Evolutionary conservation across 768 basidiomycete genomes (phyloP), one percentile per base, ranked within the genome.

Genomic region (Collybia nuda): DNA sequence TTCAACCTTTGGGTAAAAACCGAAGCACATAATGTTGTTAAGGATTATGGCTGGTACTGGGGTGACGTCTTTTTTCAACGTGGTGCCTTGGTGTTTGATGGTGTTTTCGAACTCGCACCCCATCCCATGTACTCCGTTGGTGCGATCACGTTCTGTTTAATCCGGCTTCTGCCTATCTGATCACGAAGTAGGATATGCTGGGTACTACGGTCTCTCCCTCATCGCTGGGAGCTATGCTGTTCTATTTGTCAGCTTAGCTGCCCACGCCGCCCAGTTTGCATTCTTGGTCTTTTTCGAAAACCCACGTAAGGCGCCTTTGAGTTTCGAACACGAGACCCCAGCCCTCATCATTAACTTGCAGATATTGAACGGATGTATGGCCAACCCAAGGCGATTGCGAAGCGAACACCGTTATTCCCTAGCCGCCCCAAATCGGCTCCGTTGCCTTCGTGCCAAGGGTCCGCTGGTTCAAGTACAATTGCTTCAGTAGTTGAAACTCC

Each of bases 1-100:
- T 98, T 98, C 78, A 98, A 99, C 67, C 78, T 98, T 29, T 98
- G 95, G 94, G 93, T 99, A 55, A 99, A 99, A 66, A 90, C 89
- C 2, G 96, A 98, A 63, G 97, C 97, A 0, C 97, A 99, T 66
- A 81, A 93, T 47, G 93, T 98, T 43, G 94, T 98, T 53, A 98
- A 97, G 60, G 96, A 98, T 62, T 98, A 96, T 57, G 95, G 94
- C 14, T 98, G 93, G 94, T 98, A 94, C 66, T 93, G 93, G 93
- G 94, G 91, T 8, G 91, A 93, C 57, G 85, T 85, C 50, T 93
- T 93, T 72, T 93, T 93, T 74, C 90, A 92, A 66, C 86, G 90
- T n/a, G 91, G 91, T 38, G 86, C 88, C 38, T 77, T 98, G 12
- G 88, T 98, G 2, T 99, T 99, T 61, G 96, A 99, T 64, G 97